phyloP scores from a whole-genome alignment of 305 asterid genomes.

The Fraxinus sp. region DNA sequence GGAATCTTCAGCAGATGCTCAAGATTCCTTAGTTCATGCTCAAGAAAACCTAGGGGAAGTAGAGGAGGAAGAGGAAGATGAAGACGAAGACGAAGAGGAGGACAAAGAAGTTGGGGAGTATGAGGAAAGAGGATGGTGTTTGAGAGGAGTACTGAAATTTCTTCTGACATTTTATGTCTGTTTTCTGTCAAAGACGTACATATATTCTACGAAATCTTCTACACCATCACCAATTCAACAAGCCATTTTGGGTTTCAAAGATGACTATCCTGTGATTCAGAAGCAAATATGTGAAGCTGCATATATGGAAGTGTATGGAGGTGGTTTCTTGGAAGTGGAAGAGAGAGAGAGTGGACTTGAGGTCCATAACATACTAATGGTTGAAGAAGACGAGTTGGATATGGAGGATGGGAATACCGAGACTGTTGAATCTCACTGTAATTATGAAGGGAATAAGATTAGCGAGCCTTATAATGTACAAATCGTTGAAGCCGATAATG shows the following conservation, averaged over 20 bases:
- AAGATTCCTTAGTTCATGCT: slow-evolving; percentile 8
- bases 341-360: slow-evolving; percentile 17
- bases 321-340: slow-evolving; percentile 28
- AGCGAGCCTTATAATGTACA: not conserved
- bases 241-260: slow-evolving; percentile 28
- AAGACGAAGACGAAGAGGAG: slow-evolving; percentile 21
- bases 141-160: slow-evolving; percentile 42
- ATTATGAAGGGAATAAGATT: not conserved
- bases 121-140: slow-evolving; percentile 39
- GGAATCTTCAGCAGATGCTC: slow-evolving; percentile 16
- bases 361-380: slow-evolving; percentile 20
- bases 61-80: slow-evolving; percentile 21
- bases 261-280: slow-evolving; percentile 32
- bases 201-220: slow-evolving; percentile 40
- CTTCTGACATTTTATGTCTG: slow-evolving; percentile 39
- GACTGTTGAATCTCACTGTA: slow-evolving; percentile 4
- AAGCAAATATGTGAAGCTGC: slow-evolving; percentile 35
- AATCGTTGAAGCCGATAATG: not conserved
- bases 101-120: slow-evolving; percentile 37
- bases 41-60: slow-evolving; percentile 4
- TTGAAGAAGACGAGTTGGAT: slow-evolving; percentile 18
- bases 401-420: slow-evolving; percentile 3
- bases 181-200: slow-evolving; percentile 38
- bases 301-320: slow-evolving; percentile 21
- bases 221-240: slow-evolving; percentile 27